Evolutionary conservation across 192 early-diverging fungal species (phyloP).

Genomic region (Linnemannia schmuckeri): DNA sequence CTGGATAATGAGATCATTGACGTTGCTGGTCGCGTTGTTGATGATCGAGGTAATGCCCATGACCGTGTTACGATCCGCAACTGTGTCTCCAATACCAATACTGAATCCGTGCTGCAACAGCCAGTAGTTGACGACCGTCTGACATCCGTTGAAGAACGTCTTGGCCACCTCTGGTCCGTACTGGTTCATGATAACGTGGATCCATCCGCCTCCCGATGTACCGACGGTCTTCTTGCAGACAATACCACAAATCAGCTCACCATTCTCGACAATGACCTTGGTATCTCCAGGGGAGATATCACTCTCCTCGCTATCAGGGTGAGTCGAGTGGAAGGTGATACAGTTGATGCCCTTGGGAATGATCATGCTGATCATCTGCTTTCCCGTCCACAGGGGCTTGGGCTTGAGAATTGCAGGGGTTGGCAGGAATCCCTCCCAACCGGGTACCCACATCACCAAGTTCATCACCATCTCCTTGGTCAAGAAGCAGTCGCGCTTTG

Average conservation of each 20-base stretch:
- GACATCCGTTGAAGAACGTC: constrained; percentile 92
- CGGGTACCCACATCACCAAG: constrained; percentile 94
- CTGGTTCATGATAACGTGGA: constrained; percentile 97
- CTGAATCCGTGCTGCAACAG: constrained; percentile 94
- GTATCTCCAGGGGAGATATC: constrained; percentile 92
- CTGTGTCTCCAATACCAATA: constrained; percentile 97
- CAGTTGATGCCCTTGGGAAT: constrained; percentile 96
- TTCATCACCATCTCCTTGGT: constrained; percentile 93
- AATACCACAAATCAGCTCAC: constrained; percentile 93
- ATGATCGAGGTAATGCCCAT: constrained; percentile 83
- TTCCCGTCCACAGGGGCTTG: constrained; percentile 97
- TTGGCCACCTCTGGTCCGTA: constrained; percentile 89
- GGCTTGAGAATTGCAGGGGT: constrained; percentile 96
- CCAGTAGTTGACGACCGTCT: constrained; percentile 97
- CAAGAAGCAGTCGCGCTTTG: constrained; percentile 92
- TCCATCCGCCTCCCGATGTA: constrained; percentile 83
- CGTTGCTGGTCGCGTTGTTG: constrained; percentile 79
- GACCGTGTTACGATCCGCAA: constrained; percentile 90
- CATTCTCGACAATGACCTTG: constrained; percentile 91
- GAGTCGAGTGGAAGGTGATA: constrained; percentile 78
- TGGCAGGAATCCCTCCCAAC: constrained; percentile 96
- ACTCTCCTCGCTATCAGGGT: constrained; percentile 83
- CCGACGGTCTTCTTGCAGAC: constrained; percentile 97
- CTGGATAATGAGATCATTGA: constrained; percentile 81
- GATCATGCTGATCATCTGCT: constrained; percentile 95